A percentile compares a stretch with the other conserved stretches of the same genome.
Evolutionary conservation across 169 alveolate genomes (phyloP).

Genomic region (Plasmodium ovale): DNA sequence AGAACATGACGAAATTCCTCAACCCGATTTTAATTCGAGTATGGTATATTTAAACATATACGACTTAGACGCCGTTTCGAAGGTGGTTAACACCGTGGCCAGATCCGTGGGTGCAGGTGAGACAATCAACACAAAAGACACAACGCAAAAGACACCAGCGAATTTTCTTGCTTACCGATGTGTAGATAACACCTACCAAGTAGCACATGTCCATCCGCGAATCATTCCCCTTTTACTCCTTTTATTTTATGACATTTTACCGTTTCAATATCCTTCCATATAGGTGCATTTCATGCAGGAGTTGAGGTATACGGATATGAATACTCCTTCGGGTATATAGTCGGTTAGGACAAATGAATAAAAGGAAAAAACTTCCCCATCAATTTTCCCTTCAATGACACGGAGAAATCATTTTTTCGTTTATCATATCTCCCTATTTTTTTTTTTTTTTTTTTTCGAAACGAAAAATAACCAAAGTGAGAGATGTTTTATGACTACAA

Average conservation of each 20-base stretch:
- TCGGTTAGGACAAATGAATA: neutral
- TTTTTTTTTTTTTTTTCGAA: neutral
- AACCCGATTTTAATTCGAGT: slow-evolving; percentile 39
- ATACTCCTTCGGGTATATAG: slow-evolving; percentile 81
- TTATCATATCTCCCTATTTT: too few species aligned
- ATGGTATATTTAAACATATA: slow-evolving; percentile 82
- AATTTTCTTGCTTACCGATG: too few species aligned
- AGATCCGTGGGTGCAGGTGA: slow-evolving; percentile 83
- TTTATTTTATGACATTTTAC: too few species aligned
- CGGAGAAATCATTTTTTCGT: too few species aligned
- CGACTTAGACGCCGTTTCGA: slow-evolving; percentile 82
- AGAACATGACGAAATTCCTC: neutral
- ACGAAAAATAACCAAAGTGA: neutral
- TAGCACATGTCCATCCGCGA: neutral
- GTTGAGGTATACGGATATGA: slow-evolving; percentile 85
- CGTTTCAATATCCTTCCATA: neutral
- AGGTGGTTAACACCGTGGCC: slow-evolving; percentile 80
- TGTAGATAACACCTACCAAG: neutral
- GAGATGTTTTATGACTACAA: neutral
- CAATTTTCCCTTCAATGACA: neutral
- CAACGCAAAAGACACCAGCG: neutral
- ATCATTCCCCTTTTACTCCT: neutral
- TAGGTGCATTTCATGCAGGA: slow-evolving; percentile 86
- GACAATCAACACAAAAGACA: too few species aligned
- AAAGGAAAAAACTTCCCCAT: neutral